Percentiles rank a stretch among this genome's conserved stretches.
Evolutionary conservation across 1,139 yeast species (phyloP).

Genomic region (Kodamaea sp.): DNA sequence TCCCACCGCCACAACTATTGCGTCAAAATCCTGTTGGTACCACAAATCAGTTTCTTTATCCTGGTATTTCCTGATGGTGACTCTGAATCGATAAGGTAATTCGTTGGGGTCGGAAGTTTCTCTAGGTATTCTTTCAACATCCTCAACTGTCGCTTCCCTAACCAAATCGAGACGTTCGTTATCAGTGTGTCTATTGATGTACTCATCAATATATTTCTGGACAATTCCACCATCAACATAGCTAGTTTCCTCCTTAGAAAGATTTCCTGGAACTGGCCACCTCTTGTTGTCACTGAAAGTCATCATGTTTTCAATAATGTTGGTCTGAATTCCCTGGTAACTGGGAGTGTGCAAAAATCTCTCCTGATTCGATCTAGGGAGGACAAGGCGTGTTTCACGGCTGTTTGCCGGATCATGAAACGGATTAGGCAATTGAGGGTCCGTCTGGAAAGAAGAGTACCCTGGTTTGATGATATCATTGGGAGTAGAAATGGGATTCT

Average conservation of each 20-base stretch:
- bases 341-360: constrained; percentile 40
- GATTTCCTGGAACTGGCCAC: constrained; percentile 31
- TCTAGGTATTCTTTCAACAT: constrained; percentile 27
- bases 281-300: constrained; percentile 40
- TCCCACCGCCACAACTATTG: constrained; percentile 55
- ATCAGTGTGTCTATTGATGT: constrained; percentile 26
- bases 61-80: constrained; percentile 31
- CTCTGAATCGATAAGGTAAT: constrained; percentile 26
- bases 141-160: constrained; percentile 39
- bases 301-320: constrained; percentile 46
- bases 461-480: constrained; percentile 27
- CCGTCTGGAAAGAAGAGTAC: constrained; percentile 19
- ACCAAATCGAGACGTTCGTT: constrained; percentile 24
- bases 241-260: constrained; percentile 24
- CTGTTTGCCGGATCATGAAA: constrained; percentile 16
- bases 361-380: constrained; percentile 15
- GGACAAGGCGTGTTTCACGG: not conserved
- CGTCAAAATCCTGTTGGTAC: constrained; percentile 48
- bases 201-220: constrained; percentile 34
- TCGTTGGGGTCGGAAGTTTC: constrained; percentile 8
- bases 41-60: constrained; percentile 25
- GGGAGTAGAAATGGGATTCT: constrained; percentile 22
- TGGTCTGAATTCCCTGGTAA: constrained; percentile 39
- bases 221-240: constrained; percentile 32
- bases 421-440: constrained; percentile 36